These are phyloP conservation scores for Panaeolus papilionaceus DNA, from an alignment of 768 basidiomycete species.

Conservation along the genomic window DNA sequence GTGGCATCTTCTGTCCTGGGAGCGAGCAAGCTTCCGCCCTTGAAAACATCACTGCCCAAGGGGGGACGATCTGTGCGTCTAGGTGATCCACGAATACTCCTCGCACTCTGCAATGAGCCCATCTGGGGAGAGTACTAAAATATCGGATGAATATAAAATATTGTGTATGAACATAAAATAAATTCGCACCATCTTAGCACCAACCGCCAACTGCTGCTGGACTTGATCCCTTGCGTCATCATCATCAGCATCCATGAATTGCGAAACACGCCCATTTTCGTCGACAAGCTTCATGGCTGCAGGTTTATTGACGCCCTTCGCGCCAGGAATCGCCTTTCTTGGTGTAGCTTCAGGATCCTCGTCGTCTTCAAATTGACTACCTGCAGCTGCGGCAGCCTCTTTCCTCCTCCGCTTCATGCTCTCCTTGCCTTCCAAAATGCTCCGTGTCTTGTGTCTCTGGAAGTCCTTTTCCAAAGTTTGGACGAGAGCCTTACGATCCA, in stretches of 20 bases:
- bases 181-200: constrained; percentile 67
- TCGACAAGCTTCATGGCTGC: constrained; percentile 38
- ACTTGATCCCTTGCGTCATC: constrained; percentile 85
- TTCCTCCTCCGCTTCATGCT: constrained; percentile 37
- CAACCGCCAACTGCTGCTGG: constrained; percentile 81
- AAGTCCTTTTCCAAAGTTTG: constrained; percentile 81
- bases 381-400: constrained; percentile 25
- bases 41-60: constrained; percentile 47
- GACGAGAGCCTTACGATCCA: constrained; percentile 86
- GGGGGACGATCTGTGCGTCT: constrained; percentile 57
- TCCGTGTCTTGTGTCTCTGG: constrained; percentile 84
- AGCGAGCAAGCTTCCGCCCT: constrained; percentile 47
- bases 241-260: constrained; percentile 92
- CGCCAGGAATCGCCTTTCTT: constrained; percentile 52
- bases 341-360: constrained; percentile 65
- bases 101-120: constrained; percentile 64
- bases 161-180: constrained; percentile 9
- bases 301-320: constrained; percentile 23
- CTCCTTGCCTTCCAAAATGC: constrained; percentile 79
- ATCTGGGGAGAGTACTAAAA: constrained; percentile 67
- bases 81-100: constrained; percentile 75
- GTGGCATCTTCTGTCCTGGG: constrained; percentile 49
- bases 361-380: constrained; percentile 46
- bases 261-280: constrained; percentile 66
- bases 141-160: constrained; percentile 14